Evolutionary conservation across 768 basidiomycete genomes (phyloP).

Genomic region (Tulasnella sp.): DNA sequence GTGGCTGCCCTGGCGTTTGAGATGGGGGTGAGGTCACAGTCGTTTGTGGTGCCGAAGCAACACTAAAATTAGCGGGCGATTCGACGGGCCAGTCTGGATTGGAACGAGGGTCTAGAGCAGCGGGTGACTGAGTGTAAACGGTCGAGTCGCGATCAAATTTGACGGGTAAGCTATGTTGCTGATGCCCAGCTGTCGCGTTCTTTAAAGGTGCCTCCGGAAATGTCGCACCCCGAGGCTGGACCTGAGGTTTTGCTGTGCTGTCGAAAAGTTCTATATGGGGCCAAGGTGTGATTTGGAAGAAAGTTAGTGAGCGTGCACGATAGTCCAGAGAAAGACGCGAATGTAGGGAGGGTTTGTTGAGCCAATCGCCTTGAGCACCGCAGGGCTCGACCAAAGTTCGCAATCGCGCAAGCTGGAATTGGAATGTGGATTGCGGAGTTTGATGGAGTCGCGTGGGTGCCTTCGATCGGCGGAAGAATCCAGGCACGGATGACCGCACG

Average conservation of each 20-base stretch:
- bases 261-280: constrained; percentile 6
- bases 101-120: neutral
- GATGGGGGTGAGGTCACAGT: neutral
- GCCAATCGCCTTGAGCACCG: neutral
- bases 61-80: neutral
- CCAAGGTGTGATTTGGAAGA: neutral
- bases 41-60: neutral
- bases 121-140: neutral
- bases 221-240: neutral
- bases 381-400: neutral
- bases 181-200: neutral
- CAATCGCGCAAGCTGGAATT: neutral
- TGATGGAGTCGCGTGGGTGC: neutral
- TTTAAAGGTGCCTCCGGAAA: neutral
- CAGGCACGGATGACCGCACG: neutral
- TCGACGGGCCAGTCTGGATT: neutral
- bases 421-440: neutral
- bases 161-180: neutral
- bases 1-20: neutral
- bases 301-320: neutral
- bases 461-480: neutral
- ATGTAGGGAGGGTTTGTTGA: too few species aligned
- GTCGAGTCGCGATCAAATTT: neutral
- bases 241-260: neutral
- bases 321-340: neutral